Evolutionary conservation across 257 asterid species (phyloP).

Genomic region (Lavandula angustifolia): DNA sequence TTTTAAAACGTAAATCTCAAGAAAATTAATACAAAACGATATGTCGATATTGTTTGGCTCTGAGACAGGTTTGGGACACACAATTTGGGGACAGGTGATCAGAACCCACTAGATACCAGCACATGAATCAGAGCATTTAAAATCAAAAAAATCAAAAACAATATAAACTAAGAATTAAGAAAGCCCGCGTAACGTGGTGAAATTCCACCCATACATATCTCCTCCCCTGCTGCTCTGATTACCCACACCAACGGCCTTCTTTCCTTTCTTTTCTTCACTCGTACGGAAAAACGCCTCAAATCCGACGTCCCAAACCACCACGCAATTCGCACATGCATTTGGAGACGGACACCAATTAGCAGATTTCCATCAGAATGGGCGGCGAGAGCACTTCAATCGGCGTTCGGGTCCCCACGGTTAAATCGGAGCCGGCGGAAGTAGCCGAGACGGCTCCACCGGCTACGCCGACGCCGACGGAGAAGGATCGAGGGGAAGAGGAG

Average conservation of each 20-base stretch:
- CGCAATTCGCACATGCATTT: slow-evolving; percentile 7
- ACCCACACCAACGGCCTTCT: slow-evolving; percentile 29
- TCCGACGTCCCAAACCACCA: neutral
- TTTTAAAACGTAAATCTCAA: too few species aligned
- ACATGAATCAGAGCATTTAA: neutral
- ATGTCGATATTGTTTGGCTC: too few species aligned
- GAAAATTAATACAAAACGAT: too few species aligned
- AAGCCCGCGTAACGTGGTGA: slow-evolving; percentile 69
- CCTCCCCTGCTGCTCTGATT: slow-evolving; percentile 22
- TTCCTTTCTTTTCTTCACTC: slow-evolving; percentile 22
- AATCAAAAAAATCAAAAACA: neutral
- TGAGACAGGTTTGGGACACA: too few species aligned
- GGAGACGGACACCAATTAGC: neutral
- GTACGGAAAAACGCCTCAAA: neutral
- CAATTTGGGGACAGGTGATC: too few species aligned
- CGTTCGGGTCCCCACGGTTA: slow-evolving; percentile 55
- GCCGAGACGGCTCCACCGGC: slow-evolving; percentile 20
- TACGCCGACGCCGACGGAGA: neutral
- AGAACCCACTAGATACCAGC: too few species aligned
- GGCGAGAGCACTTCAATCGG: slow-evolving; percentile 36
- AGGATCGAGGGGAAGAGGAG: slow-evolving; percentile 29
- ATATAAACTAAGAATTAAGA: neutral
- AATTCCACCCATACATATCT: slow-evolving; percentile 60
- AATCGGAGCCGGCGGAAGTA: slow-evolving; percentile 41
- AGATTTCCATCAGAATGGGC: slow-evolving; percentile 32